Conservation (phyloP, 352 stramenopile species). For the Pilasporangium apinafurcum region DNA sequence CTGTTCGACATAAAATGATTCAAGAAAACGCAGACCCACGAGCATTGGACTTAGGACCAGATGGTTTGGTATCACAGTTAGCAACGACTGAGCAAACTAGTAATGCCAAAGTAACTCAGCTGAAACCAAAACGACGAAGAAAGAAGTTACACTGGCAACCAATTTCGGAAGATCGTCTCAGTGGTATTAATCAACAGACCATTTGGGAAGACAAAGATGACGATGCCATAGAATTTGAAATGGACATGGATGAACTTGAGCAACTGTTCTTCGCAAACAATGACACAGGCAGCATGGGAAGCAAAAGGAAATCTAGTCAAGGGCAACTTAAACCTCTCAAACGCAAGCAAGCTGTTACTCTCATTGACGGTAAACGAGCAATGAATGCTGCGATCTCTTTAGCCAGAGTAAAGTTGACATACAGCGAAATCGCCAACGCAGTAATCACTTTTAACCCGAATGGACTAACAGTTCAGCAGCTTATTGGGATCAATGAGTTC, state of each 20-base stretch:
- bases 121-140: conserved; percentile 25
- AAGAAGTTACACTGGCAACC: conserved; percentile 89
- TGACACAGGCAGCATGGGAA: conserved; percentile 15
- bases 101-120: background rate
- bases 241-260: conserved; percentile 87
- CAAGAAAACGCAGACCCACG: conserved; percentile 36
- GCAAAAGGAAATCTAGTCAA: conserved; percentile 41
- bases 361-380: conserved; percentile 94
- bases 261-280: conserved; percentile 77
- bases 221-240: conserved; percentile 57
- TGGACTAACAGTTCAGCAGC: conserved; percentile 58
- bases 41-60: conserved; percentile 58
- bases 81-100: conserved; percentile 1
- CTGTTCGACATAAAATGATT: conserved; percentile 81
- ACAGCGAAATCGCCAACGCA: conserved; percentile 78
- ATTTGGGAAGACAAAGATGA: conserved; percentile 83
- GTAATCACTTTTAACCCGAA: conserved; percentile 63
- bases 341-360: conserved; percentile 77
- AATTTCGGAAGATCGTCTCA: conserved; percentile 79
- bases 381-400: conserved; percentile 98
- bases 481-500: conserved; percentile 91
- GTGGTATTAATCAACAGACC: conserved; percentile 57
- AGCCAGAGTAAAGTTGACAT: conserved; percentile 91
- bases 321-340: conserved; percentile 37
- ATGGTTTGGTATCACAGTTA: conserved; percentile 45